Conservation (phyloP, 345 rosid genomes). For the Bruguiera sexangula region DNA sequence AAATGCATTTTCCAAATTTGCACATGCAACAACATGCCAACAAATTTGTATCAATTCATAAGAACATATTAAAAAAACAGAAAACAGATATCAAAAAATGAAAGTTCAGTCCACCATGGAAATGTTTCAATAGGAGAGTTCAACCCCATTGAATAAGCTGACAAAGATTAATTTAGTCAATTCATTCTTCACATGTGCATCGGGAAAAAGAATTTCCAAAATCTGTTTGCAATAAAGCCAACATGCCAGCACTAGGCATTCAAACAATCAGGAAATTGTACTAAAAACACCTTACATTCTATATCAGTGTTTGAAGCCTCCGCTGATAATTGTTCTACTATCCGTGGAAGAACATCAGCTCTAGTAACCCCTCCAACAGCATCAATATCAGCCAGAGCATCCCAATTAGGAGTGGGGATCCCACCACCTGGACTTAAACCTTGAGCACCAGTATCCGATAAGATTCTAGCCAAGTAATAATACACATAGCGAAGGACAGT, state of each 20-base stretch:
- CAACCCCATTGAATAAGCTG: no score
- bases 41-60: no score
- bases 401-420: slow-evolving; percentile 99
- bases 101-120: no score
- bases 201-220: background rate
- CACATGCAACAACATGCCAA: no score
- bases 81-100: no score
- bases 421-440: slow-evolving; percentile 96
- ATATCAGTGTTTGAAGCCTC: slow-evolving; percentile 74
- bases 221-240: no score
- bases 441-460: slow-evolving; percentile 80
- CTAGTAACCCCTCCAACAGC: slow-evolving; percentile 97
- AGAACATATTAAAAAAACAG: no score
- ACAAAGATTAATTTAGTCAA: background rate
- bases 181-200: background rate
- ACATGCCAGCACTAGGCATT: background rate
- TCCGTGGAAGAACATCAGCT: slow-evolving; percentile 95
- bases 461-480: slow-evolving; percentile 94
- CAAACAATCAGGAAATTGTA: background rate
- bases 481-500: slow-evolving; percentile 93
- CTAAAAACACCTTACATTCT: slow-evolving; percentile 58
- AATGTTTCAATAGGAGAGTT: no score
- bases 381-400: slow-evolving; percentile 97
- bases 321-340: slow-evolving; percentile 67
- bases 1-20: no score